Evolutionary conservation across 2,329 filamentous ascomycete genomes (phyloP).

Genomic region (Diaporthe longicolla): DNA sequence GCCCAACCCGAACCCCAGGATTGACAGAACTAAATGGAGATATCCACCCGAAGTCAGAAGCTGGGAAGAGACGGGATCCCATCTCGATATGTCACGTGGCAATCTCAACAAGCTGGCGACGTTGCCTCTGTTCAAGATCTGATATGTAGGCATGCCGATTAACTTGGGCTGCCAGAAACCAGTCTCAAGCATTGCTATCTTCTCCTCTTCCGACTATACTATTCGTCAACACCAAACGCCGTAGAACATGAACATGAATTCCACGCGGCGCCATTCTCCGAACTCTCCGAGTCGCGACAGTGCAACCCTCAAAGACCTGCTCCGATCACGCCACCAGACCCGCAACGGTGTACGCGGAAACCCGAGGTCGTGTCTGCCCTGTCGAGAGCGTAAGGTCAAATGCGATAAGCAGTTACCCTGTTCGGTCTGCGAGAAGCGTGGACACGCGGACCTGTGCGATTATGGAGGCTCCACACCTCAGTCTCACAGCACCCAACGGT

Average conservation of each 20-base stretch:
- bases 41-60: no score
- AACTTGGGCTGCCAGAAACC: no score
- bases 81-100: conserved; percentile 8
- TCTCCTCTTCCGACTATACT: background rate
- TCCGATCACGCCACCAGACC: conserved; percentile 9
- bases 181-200: background rate
- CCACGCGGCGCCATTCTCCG: background rate
- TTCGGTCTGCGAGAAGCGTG: conserved; percentile 14
- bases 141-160: no score
- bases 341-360: conserved; percentile 23
- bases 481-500: background rate
- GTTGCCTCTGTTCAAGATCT: background rate
- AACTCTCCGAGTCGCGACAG: background rate
- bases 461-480: background rate
- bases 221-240: background rate
- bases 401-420: conserved; percentile 19
- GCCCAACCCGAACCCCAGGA: background rate
- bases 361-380: conserved; percentile 10
- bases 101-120: background rate
- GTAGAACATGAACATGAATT: background rate
- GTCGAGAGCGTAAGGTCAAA: conserved; percentile 16
- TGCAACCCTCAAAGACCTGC: conserved; percentile 16
- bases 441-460: conserved; percentile 22
- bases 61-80: background rate
- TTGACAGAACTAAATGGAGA: background rate